These are phyloP conservation scores for Saccharomycopsis sp. DNA, from an alignment of 805 yeast species.

Conservation along the genomic window DNA sequence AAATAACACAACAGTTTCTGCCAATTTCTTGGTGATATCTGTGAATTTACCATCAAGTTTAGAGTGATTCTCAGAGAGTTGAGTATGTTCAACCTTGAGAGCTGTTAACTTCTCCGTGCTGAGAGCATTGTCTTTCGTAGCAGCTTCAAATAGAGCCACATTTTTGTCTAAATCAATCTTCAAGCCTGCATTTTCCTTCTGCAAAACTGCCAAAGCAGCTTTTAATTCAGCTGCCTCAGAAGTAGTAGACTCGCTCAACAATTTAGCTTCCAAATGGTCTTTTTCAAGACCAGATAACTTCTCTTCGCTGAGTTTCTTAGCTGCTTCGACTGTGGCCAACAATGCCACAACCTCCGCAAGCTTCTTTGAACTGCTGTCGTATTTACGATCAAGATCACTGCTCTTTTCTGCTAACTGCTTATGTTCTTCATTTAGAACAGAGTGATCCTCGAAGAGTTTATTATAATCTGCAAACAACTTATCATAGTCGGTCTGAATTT, in stretches of 20 bases:
- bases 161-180: neutral
- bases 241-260: neutral
- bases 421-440: conserved; percentile 2
- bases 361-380: neutral
- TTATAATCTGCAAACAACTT: conserved; percentile 16
- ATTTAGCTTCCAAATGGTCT: neutral
- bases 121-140: neutral
- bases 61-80: neutral
- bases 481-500: conserved; percentile 5
- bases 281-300: neutral
- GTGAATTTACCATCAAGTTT: neutral
- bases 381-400: neutral
- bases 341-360: neutral
- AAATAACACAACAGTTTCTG: neutral
- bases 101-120: neutral
- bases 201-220: neutral
- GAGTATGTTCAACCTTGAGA: neutral
- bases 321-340: neutral
- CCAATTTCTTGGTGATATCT: neutral
- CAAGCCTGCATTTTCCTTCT: neutral
- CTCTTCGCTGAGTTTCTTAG: neutral
- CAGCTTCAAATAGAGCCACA: neutral
- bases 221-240: neutral
- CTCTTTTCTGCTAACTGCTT: neutral
- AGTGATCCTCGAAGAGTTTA: conserved; percentile 12